Percentiles rank a stretch among this genome's conserved stretches.
Evolutionary conservation across 2,329 filamentous ascomycete species (phyloP).

Genomic region (Ophiosphaerella korrae): DNA sequence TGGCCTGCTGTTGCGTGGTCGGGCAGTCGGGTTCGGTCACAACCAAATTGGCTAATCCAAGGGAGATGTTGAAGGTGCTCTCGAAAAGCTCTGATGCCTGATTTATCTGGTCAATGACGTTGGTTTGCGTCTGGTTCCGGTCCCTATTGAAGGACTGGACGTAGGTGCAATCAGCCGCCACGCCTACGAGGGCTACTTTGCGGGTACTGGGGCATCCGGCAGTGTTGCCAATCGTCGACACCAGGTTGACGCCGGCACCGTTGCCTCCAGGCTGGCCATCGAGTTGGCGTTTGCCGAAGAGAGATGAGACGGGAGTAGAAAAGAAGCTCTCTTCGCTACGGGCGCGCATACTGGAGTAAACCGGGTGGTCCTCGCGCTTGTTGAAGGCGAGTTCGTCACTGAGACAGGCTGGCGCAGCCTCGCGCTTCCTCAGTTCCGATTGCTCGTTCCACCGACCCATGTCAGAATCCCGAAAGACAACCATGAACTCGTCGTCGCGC

Average conservation of each 20-base stretch:
- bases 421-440: slow-evolving; percentile 67
- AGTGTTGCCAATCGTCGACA: slow-evolving; percentile 77
- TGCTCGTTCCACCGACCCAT: slow-evolving; percentile 58
- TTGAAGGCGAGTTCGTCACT: slow-evolving; percentile 85
- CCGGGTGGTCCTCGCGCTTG: slow-evolving; percentile 69
- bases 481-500: slow-evolving; percentile 74
- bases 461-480: slow-evolving; percentile 91
- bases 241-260: slow-evolving; percentile 78
- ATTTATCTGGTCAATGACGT: slow-evolving; percentile 85
- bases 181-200: slow-evolving; percentile 87
- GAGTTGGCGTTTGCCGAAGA: slow-evolving; percentile 73
- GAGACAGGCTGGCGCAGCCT: slow-evolving; percentile 61
- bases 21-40: slow-evolving; percentile 79
- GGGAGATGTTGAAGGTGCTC: slow-evolving; percentile 88
- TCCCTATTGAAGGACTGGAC: slow-evolving; percentile 75
- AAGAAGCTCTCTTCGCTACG: slow-evolving; percentile 59
- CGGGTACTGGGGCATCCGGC: slow-evolving; percentile 87
- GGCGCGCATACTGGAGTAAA: slow-evolving; percentile 61
- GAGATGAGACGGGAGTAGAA: slow-evolving; percentile 64
- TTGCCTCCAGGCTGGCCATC: slow-evolving; percentile 74
- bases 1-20: slow-evolving; percentile 65
- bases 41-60: slow-evolving; percentile 85
- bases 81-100: slow-evolving; percentile 87
- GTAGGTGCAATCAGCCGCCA: slow-evolving; percentile 93
- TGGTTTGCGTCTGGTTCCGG: slow-evolving; percentile 67